phyloP scores from a whole-genome alignment of 2,329 filamentous ascomycete genomes.

The Ophiosphaerella narmari region DNA sequence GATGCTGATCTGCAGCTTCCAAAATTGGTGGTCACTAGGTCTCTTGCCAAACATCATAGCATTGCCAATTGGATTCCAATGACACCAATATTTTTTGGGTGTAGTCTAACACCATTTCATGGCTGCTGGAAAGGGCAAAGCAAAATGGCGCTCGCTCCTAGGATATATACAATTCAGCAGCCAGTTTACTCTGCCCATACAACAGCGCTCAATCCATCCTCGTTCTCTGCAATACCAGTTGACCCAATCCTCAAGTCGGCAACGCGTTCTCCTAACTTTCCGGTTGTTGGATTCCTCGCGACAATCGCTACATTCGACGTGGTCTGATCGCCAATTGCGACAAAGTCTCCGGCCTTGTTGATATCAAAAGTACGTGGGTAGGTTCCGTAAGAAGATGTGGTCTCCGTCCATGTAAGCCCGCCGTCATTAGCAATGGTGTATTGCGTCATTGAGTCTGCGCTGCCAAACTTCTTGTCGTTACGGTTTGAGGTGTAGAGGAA shows the following conservation, averaged over 20 bases:
- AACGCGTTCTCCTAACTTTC: slow-evolving; percentile 29
- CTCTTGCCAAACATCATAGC: too few species aligned
- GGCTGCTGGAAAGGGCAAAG: background rate
- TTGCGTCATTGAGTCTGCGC: slow-evolving; percentile 41
- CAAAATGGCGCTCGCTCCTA: background rate
- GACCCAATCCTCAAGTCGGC: slow-evolving; percentile 33
- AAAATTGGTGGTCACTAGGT: too few species aligned
- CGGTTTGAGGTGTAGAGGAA: slow-evolving; percentile 43
- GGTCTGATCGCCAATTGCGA: slow-evolving; percentile 40
- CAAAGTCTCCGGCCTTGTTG: slow-evolving; percentile 37
- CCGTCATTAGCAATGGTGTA: slow-evolving; percentile 38
- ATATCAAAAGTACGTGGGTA: slow-evolving; percentile 45
- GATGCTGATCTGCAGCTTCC: too few species aligned
- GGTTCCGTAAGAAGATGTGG: slow-evolving; percentile 35
- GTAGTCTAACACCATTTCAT: too few species aligned
- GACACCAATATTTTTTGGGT: too few species aligned
- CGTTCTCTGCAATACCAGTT: slow-evolving; percentile 33
- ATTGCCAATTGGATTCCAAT: too few species aligned
- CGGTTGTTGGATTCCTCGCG: slow-evolving; percentile 30
- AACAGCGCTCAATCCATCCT: slow-evolving; percentile 41
- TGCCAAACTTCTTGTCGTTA: slow-evolving; percentile 44
- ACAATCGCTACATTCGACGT: slow-evolving; percentile 41
- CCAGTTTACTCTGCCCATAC: slow-evolving; percentile 40
- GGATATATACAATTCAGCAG: too few species aligned
- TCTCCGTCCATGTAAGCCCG: slow-evolving; percentile 32